Percentiles rank a stretch among this genome's conserved stretches.
Conservation (phyloP, 1,139 yeast genomes). For the Yamadazyma jaroonii region DNA sequence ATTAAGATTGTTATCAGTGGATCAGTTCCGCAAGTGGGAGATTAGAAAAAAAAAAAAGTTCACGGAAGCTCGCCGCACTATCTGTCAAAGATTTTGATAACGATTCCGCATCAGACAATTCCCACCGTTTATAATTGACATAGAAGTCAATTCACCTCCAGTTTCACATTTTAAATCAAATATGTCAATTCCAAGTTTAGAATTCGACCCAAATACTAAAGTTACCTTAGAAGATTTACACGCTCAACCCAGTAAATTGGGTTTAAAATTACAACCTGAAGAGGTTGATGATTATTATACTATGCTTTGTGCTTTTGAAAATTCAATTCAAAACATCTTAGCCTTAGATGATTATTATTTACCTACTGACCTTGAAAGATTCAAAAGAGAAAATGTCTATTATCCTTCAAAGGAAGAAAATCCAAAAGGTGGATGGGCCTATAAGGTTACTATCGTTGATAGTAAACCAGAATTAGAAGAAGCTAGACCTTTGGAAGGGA, state of each 20-base stretch:
- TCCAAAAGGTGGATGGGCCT: constrained; percentile 33
- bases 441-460: constrained; percentile 30
- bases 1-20: no score
- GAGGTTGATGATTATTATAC: constrained; percentile 27
- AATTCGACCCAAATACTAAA: constrained; percentile 21
- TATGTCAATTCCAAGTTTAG: constrained; percentile 28
- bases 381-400: constrained; percentile 26
- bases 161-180: not conserved
- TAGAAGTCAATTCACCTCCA: not conserved
- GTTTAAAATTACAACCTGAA: constrained; percentile 19
- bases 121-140: no score
- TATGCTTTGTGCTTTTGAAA: constrained; percentile 29
- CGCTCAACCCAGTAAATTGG: constrained; percentile 24
- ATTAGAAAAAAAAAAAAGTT: no score
- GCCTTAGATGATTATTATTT: constrained; percentile 25
- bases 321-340: constrained; percentile 24
- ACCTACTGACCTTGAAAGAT: constrained; percentile 23
- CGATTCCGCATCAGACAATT: no score
- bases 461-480: constrained; percentile 15
- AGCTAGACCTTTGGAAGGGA: constrained; percentile 21
- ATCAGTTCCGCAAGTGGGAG: no score
- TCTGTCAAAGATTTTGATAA: no score
- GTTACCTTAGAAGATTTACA: constrained; percentile 23
- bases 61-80: no score
- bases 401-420: constrained; percentile 21